A percentile compares a stretch with the other conserved stretches of the same genome.
phyloP scores from a whole-genome alignment of 225 moss, liverwort and hornwort genomes.

The Sphagnum tenellum region DNA sequence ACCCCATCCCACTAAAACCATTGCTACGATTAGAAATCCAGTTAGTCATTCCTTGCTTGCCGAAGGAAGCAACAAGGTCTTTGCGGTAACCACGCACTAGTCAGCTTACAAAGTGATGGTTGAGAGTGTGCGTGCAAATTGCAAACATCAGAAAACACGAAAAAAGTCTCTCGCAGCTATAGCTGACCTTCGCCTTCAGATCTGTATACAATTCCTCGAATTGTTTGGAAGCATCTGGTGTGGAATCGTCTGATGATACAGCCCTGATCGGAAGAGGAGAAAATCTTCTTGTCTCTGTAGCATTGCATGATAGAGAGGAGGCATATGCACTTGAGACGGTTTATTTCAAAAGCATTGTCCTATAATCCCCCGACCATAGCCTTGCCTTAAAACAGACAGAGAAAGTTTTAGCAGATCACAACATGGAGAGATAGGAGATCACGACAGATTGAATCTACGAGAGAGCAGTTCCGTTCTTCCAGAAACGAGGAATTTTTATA shows the following conservation, averaged over 20 bases:
- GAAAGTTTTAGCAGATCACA: background rate
- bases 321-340: too few species aligned
- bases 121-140: too few species aligned
- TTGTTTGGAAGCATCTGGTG: constrained; percentile 46
- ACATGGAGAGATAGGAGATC: too few species aligned
- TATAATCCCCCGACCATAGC: too few species aligned
- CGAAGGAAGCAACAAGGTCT: background rate
- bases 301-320: background rate
- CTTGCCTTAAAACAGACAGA: background rate
- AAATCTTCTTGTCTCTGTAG: constrained; percentile 37
- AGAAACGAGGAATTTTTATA: too few species aligned
- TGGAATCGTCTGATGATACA: constrained; percentile 37
- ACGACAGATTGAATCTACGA: too few species aligned
- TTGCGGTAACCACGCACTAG: too few species aligned
- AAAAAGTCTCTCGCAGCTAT: background rate
- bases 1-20: constrained; percentile 73
- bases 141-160: too few species aligned
- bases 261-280: constrained; percentile 49
- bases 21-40: too few species aligned
- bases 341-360: too few species aligned
- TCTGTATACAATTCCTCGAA: constrained; percentile 53
- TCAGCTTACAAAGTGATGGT: too few species aligned
- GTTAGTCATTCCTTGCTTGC: background rate
- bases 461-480: too few species aligned
- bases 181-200: constrained; percentile 53